Evolutionary conservation across 768 basidiomycete genomes (phyloP), one percentile per base, ranked within the genome.

Genomic region (Pulveroboletus sp.): DNA sequence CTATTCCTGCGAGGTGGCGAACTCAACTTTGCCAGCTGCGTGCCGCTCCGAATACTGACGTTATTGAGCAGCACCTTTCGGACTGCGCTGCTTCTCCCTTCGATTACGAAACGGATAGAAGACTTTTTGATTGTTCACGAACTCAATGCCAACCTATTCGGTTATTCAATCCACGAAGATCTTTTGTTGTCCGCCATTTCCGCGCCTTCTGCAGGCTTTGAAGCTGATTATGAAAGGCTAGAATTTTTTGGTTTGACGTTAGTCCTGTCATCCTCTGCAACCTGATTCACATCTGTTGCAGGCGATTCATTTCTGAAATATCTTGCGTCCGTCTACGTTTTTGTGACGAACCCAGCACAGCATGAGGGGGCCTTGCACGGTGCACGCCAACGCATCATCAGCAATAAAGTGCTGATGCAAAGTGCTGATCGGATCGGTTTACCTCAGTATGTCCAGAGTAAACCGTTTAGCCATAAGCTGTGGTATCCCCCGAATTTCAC

Each of bases 291-390:
- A 44, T 39, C 36, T 47, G 27, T 50, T 52, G 4, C 46, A 66
- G 90, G 91, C 28, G 92, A 93, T 67, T 80, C 89, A 21, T 89
- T 88, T 64, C 71, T 94, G 54, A 94, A 94, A 67, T 85, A 84
- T 60, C 65, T 92, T 40, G 75, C 82, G 7, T 84, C 89, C 10
- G 73, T 84, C 50, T 86, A 87, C 62, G 76, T 86, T 28, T 91
- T 86, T 60, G 85, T 85, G 39, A 79, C 78, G 26, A 75, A 82
- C 57, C 86, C 89, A 6, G 70, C 73, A 9, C 71, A 76, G 39
- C 76, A 75, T 55, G 89, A 91, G 66, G 83, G 86, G 5, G 74
- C 76, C 10, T 64, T 94, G 46, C 89, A 92, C 58, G 62, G 73
- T 18, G 73, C 78, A 31, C 77, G 91, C 46, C 81, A 86, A 60